Conservation (phyloP, 805 yeast genomes). For the Yarrowia bubula region DNA sequence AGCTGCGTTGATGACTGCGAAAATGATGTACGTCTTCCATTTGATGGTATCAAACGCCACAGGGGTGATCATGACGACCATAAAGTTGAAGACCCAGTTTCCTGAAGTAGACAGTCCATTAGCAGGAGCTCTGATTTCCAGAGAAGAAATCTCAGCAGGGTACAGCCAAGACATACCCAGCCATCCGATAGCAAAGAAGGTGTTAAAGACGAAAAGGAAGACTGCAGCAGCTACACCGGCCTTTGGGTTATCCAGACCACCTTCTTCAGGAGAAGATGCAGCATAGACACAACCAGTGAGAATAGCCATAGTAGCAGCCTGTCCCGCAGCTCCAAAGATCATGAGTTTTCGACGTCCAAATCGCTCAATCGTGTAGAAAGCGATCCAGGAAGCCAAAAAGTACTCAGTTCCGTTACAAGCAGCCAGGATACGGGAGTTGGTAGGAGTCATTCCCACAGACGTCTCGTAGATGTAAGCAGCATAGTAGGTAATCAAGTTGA, state of each 20-base stretch:
- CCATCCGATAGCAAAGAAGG: slow-evolving; percentile 5
- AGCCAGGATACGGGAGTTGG: neutral
- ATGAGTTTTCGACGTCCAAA: slow-evolving; percentile 7
- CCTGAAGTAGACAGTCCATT: neutral
- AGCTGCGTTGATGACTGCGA: slow-evolving; percentile 5
- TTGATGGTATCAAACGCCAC: slow-evolving; percentile 1
- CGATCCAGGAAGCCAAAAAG: slow-evolving; percentile 5
- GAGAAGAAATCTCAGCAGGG: neutral
- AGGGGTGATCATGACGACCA: slow-evolving; percentile 9
- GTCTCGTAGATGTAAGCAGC: slow-evolving; percentile 4
- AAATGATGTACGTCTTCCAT: slow-evolving; percentile 7
- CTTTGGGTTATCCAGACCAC: neutral
- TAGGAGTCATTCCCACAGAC: neutral
- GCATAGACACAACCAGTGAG: slow-evolving; percentile 8
- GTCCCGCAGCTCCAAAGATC: slow-evolving; percentile 8
- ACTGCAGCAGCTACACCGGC: slow-evolving; percentile 37
- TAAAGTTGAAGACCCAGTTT: slow-evolving; percentile 4
- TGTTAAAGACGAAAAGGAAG: slow-evolving; percentile 3
- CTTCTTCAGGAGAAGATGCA: neutral
- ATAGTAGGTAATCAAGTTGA: slow-evolving; percentile 55
- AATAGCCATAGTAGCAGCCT: slow-evolving; percentile 5
- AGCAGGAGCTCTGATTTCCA: neutral
- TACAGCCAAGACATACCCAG: slow-evolving; percentile 1
- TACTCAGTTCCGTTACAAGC: slow-evolving; percentile 6
- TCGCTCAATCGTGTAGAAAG: neutral